Conservation (phyloP, 139 green algal species). For the Tetradesmus obliquus region DNA sequence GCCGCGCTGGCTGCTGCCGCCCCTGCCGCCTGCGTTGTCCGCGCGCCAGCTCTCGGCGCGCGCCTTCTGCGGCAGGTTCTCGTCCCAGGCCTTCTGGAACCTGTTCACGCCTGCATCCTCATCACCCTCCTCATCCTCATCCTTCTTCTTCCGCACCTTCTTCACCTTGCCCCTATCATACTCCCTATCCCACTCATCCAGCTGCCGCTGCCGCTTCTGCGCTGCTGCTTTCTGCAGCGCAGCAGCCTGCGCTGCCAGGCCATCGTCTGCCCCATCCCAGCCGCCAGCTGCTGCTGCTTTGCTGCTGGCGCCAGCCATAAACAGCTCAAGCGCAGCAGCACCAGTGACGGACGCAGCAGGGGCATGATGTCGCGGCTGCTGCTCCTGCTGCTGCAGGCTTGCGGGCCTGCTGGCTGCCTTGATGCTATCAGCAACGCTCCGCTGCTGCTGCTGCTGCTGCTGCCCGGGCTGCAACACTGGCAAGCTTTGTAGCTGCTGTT, state of each 20-base stretch:
- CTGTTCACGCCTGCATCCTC: constrained; percentile 39
- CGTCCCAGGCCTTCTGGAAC: constrained; percentile 44
- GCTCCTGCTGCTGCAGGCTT: neutral
- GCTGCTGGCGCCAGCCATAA: neutral
- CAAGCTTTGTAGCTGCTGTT: neutral
- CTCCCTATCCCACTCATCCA: constrained; percentile 73
- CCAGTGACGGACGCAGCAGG: constrained; percentile 14
- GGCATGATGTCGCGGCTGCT: neutral
- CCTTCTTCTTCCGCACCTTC: constrained; percentile 62
- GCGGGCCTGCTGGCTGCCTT: neutral
- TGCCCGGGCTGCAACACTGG: neutral
- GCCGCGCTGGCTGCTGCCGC: neutral
- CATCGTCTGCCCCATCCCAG: constrained; percentile 37
- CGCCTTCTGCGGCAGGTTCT: constrained; percentile 32
- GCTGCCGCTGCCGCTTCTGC: constrained; percentile 38
- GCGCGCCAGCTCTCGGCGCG: constrained; percentile 24
- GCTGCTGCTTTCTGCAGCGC: constrained; percentile 12
- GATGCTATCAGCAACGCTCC: neutral
- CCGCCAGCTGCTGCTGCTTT: neutral
- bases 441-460: constrained; percentile 27
- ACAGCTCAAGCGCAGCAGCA: constrained; percentile 15
- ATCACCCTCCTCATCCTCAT: constrained; percentile 32
- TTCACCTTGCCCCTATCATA: constrained; percentile 71
- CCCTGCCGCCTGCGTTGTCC: constrained; percentile 16
- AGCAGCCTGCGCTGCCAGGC: neutral